These are phyloP conservation scores for Trametes coccinea DNA, from an alignment of 768 basidiomycete species.

Conservation along the genomic window DNA sequence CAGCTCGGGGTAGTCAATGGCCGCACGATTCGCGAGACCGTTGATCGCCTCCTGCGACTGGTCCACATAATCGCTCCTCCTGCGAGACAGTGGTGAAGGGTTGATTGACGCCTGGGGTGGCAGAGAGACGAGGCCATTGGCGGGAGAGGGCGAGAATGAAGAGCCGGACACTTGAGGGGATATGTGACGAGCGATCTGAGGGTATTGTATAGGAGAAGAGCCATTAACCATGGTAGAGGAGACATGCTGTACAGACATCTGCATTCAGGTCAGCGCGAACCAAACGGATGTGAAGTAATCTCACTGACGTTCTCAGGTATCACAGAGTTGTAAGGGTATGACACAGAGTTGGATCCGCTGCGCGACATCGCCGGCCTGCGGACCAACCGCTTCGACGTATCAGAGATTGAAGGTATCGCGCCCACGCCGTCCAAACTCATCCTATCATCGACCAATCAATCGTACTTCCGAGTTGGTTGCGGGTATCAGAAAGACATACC, in stretches of 20 bases:
- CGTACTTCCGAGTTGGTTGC: no score
- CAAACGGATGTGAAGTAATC: neutral
- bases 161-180: slow-evolving; percentile 42
- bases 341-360: slow-evolving; percentile 44
- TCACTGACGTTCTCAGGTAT: slow-evolving; percentile 52
- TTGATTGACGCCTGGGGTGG: slow-evolving; percentile 89
- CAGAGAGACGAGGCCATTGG: slow-evolving; percentile 48
- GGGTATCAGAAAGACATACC: slow-evolving; percentile 31
- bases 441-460: neutral
- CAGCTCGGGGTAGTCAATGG: slow-evolving; percentile 84
- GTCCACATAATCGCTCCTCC: slow-evolving; percentile 77
- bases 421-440: slow-evolving; percentile 17
- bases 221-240: slow-evolving; percentile 42
- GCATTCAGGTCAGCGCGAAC: neutral
- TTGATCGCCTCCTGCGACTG: slow-evolving; percentile 68
- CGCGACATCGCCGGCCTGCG: slow-evolving; percentile 47
- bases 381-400: slow-evolving; percentile 30
- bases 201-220: slow-evolving; percentile 52
- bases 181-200: slow-evolving; percentile 43
- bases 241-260: slow-evolving; percentile 40
- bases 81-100: slow-evolving; percentile 69
- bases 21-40: slow-evolving; percentile 45
- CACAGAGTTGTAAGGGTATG: slow-evolving; percentile 40
- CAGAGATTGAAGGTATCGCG: slow-evolving; percentile 10
- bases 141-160: slow-evolving; percentile 43